Evolutionary conservation across 2,329 filamentous ascomycete genomes (phyloP).

Genomic region (Lizonia empirigonia): DNA sequence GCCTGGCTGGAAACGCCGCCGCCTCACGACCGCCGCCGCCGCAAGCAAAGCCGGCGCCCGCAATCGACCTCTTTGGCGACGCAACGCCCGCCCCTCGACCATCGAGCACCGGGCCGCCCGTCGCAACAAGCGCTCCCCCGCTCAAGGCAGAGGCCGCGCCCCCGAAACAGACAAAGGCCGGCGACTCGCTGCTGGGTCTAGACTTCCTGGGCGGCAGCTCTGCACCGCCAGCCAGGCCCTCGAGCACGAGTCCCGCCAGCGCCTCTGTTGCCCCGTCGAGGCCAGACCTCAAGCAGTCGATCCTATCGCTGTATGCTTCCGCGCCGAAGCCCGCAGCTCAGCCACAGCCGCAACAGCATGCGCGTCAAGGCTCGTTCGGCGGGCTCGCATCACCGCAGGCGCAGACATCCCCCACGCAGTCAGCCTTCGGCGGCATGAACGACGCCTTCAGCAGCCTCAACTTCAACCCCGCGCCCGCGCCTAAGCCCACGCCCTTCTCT

Average conservation of each 20-base stretch:
- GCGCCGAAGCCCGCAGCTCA: constrained; percentile 74
- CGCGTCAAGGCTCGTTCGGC: constrained; percentile 55
- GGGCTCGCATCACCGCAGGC: constrained; percentile 55
- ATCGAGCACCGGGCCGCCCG: constrained; percentile 73
- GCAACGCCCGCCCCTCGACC: constrained; percentile 69
- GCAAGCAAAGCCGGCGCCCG: constrained; percentile 46
- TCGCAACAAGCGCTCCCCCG: constrained; percentile 59
- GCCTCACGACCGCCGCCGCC: constrained; percentile 38
- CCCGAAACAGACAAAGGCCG: constrained; percentile 68
- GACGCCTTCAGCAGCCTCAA: constrained; percentile 79
- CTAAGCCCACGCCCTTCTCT: constrained; percentile 69
- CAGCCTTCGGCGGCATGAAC: constrained; percentile 69
- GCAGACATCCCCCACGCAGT: constrained; percentile 45
- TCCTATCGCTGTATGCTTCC: constrained; percentile 90
- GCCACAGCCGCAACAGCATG: constrained; percentile 57
- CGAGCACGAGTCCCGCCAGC: constrained; percentile 71
- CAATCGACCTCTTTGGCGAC: constrained; percentile 81
- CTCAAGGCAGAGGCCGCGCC: constrained; percentile 69
- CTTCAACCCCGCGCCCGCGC: constrained; percentile 57
- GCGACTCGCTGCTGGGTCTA: constrained; percentile 85
- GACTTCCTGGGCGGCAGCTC: constrained; percentile 81
- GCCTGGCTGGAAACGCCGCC: constrained; percentile 47
- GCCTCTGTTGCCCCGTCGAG: constrained; percentile 69
- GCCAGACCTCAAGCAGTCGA: constrained; percentile 95
- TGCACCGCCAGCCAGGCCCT: constrained; percentile 74